Base-by-base conservation (phyloP, 2,329 filamentous ascomycete genomes). In the Teratosphaeria epicoccoides region DNA sequence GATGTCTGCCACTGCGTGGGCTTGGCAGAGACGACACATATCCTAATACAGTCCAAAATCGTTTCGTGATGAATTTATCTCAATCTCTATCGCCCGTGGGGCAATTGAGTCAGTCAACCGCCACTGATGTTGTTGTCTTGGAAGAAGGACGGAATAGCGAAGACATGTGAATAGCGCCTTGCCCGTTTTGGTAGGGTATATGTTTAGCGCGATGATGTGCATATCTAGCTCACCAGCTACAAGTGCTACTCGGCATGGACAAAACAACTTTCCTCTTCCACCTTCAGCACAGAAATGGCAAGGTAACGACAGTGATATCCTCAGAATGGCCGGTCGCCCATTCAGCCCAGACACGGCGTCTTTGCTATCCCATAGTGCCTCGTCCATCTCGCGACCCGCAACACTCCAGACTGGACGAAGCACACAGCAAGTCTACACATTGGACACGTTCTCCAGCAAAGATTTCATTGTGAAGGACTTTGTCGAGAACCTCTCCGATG, bases 381-480 rank as follows among this genome's bases (percentile, higher is more conserved):
- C 50, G 45, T 17, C 49, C 47, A 23, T 37, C 43, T 40, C n/a
- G 24, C 37, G 50, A 22, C 46, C 52, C 3, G 33, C 29, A 3
- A 50, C 47, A 7, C 46, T 48, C 20, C 46, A 51, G 20, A 20
- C 43, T 5, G 14, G 20, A 17, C 28, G 26, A n/a, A 22, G 44
- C 44, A 26, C 25, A 12, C 47, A 44, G 12, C 49, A 20, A n/a
- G 51, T 60, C 54, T 96, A 96, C 73, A 88, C 83, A 9, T 77
- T 97, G 55, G 88, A 95, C 44, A 89, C 90, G 52, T 78, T 78
- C 67, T 72, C 73, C 45, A 74, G 68, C 59, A 73, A 73, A 61
- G 93, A 97, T 72, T 98, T 97, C 66, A 96, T 97, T 57, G 91
- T 97, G 59, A 89, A 95, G 65, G 93, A 98, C 73, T 98, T 98